Evolutionary conservation across 2,329 filamentous ascomycete species (phyloP), one percentile per base, ranked within the genome.

Genomic region (Hypoxylon sp.): DNA sequence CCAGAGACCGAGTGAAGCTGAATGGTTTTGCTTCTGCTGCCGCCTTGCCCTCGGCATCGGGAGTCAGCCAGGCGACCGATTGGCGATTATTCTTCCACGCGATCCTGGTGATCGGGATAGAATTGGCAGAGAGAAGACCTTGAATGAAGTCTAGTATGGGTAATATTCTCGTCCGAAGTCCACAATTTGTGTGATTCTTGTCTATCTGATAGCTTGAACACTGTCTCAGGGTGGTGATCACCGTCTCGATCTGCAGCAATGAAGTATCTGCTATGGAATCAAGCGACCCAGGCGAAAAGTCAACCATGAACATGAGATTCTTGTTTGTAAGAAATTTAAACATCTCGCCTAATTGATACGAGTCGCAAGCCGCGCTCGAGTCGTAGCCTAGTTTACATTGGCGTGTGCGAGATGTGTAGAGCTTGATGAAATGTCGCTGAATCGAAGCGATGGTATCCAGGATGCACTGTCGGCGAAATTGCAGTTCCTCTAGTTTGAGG

Each of bases 311-410:
- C 3, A 92, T 72, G 0, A 91, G 84, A 26, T 84, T 82, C 67
- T 87, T 87, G 67, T 83, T 82, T 13, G 81, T 78, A 34, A 93
- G 84, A 76, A 93, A 93, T 68, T 87, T 88, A 66, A 92, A 78
- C 82, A 91, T 91, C 77, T 93, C 90, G 20, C 91, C 91, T 0
- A 94, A 84, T 76, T 94, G 91, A 72, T 90, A 94, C 1, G 87
- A 89, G 77, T 94, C 91, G 75, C 91, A 93, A 43, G 90, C 87
- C 1, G 84, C 77, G 64, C 87, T 91, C 1, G 87, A 88, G 71
- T 92, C 90, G 75, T 93, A 93, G 54, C 91, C 90, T 0, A 92
- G 82, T 70, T 87, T 87, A 76, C 91, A 93, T 73, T 93, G 91
- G 6, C 80, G 77, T 30, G 78, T 52, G 24, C 88, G 86, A 8